phyloP scores from a whole-genome alignment of 1,284 basidiomycete species.

The Lignosus rhinocerotis region DNA sequence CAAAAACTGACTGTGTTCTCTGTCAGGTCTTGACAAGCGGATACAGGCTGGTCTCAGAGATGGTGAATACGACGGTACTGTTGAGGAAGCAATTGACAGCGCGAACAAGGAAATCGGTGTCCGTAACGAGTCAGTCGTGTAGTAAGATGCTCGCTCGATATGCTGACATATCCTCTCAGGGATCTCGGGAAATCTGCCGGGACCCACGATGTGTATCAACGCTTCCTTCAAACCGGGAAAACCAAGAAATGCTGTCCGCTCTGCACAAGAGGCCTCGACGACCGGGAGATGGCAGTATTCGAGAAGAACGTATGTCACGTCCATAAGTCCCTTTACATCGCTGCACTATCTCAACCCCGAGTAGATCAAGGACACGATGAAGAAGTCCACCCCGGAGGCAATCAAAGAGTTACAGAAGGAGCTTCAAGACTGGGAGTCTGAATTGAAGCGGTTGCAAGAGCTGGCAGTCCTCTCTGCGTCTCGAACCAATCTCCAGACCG shows the following conservation, averaged over 20 bases:
- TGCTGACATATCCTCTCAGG: conserved; percentile 18
- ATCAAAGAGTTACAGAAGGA: conserved; percentile 46
- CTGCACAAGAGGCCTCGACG: conserved; percentile 73
- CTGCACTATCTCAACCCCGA: background rate
- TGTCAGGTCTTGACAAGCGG: conserved; percentile 54
- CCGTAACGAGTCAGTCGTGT: conserved; percentile 51
- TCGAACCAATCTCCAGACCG: conserved; percentile 53
- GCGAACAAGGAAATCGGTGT: conserved; percentile 54
- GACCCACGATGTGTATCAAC: conserved; percentile 59
- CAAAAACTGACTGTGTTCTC: background rate
- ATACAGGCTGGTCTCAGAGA: conserved; percentile 50
- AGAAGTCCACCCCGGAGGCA: conserved; percentile 45
- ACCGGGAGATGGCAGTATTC: conserved; percentile 62
- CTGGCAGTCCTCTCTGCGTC: conserved; percentile 57
- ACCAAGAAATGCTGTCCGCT: conserved; percentile 71
- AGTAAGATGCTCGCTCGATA: background rate
- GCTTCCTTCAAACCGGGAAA: conserved; percentile 62
- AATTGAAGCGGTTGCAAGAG: conserved; percentile 58
- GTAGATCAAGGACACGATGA: conserved; percentile 58
- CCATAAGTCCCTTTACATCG: background rate
- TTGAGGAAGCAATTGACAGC: conserved; percentile 61
- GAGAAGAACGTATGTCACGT: conserved; percentile 61
- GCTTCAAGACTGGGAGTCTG: conserved; percentile 60
- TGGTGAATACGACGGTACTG: conserved; percentile 27
- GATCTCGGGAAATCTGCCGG: conserved; percentile 37